phyloP scores from a whole-genome alignment of 768 basidiomycete genomes.

The Suillus occidentalis region DNA sequence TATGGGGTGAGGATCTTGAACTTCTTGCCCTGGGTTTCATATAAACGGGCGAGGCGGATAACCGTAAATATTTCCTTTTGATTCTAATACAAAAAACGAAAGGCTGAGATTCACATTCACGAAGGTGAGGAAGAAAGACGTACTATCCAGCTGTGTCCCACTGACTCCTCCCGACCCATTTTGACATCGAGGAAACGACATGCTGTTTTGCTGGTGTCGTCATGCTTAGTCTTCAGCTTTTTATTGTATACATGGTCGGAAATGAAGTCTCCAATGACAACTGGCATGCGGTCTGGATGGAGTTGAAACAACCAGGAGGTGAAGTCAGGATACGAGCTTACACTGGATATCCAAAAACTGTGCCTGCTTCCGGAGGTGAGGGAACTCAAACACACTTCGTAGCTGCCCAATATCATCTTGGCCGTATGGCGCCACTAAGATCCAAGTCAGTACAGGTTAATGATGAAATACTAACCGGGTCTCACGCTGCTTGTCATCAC shows the following conservation, averaged over 20 bases:
- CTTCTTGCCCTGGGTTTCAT: conserved; percentile 43
- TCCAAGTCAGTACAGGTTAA: neutral
- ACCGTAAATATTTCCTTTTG: conserved; percentile 36
- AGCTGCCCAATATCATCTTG: no score
- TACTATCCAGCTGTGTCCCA: conserved; percentile 26
- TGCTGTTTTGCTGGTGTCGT: conserved; percentile 32
- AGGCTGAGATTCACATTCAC: no score
- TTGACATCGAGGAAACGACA: conserved; percentile 41
- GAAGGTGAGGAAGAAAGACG: no score
- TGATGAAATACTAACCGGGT: conserved; percentile 8
- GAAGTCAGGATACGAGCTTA: conserved; percentile 31
- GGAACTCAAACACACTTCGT: no score
- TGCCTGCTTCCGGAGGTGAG: conserved; percentile 14
- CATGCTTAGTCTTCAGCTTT: conserved; percentile 58
- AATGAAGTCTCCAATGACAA: conserved; percentile 69
- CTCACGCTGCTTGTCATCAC: conserved; percentile 41
- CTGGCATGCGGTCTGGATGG: conserved; percentile 75
- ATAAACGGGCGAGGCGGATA: conserved; percentile 44
- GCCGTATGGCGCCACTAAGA: no score
- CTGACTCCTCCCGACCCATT: conserved; percentile 29
- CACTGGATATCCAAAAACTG: conserved; percentile 59
- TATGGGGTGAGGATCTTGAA: conserved; percentile 81
- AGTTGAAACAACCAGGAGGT: conserved; percentile 11
- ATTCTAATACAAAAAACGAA: conserved; percentile 47
- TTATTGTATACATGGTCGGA: conserved; percentile 62